Evolutionary conservation across 2,329 filamentous ascomycete species (phyloP), one percentile per base, ranked within the genome.

Genomic region (Xylariomycetidae sp.): DNA sequence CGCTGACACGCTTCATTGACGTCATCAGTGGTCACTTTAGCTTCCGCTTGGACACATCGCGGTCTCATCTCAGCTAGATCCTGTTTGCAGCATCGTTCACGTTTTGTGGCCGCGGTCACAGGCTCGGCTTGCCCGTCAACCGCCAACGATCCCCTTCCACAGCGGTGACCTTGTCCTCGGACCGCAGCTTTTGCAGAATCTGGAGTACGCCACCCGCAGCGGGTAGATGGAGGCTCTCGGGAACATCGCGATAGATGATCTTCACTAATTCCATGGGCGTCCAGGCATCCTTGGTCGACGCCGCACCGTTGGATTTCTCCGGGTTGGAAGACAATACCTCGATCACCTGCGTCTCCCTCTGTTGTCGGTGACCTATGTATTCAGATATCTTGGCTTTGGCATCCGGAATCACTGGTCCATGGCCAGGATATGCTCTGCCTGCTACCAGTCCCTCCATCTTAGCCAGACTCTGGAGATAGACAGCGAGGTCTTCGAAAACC

Each of bases 221-320:
- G 7, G 89, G 82, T 9, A 71, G 54, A 59, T 89, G 85, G 45
- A 97, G 66, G 50, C 71, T 77, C 56, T 85, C 78, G 0, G 85
- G 82, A 15, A 94, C 81, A 49, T 87, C 80, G 33, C 71, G 73
- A 57, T 98, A 98, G 20, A 98, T 87, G 19, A 85, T 66, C 59
- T 84, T 85, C n/a, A 96, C 90, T 43, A 97, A 68, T 38, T 90
- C 86, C 73, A 88, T 82, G 7, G 79, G 71, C 6, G 74, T 77
- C 85, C 83, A 88, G 1, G 59, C 57, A 37, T 62, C 58, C 11
- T 19, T 46, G 19, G n/a, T 25, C 49, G 17, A 27, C 32, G 12
- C 37, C 29, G 16, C 42, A 25, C 13, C 36, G 20, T 27, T 33
- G 27, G 51, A 46, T 3, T 58, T 43, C 11, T 39, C 45, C 28